Base-by-base conservation (phyloP, 345 rosid genomes). In the Gossypium turneri region DNA sequence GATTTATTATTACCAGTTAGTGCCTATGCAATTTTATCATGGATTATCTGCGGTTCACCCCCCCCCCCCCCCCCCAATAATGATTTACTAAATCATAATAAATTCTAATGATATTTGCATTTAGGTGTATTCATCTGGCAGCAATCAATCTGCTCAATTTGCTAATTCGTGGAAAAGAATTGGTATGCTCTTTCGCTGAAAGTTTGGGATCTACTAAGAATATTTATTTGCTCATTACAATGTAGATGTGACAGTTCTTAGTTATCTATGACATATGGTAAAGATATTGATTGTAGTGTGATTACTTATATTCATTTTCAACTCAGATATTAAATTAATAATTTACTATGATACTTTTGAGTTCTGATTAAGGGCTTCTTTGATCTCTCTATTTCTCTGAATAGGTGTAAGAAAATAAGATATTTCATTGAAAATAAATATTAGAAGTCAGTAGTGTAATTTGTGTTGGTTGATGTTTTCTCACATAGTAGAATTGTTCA, bases 111-210 rank as follows among this genome's bases (percentile, higher is more conserved):
- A n/a, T 45, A 66, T 70, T 72, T 55, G 25, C 17, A 15, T 70
- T 24, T 78, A 94, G 98, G 78, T 90, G 55, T 92, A 88, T 82
- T 86, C 98, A 62, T 86, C 82, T 65, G 90, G 91, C 78, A 94
- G 97, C 88, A 78, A 73, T 61, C 89, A 74, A 70, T 90, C 89
- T 84, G 87, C 89, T 68, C 90, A 81, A 17, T 85, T 78, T 80
- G 76, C 77, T 74, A 72, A 77, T 67, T 68, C 81, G 16, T 94
- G 97, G 97, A 87, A 81, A 83, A 80, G 82, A 81, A 86, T 88
- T 52, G 91, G 94, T 91, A 85, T 43, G 79, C 48, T 67, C 50
- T 53, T 73, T 66, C 72, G 25, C 24, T 67, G 57, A 70, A 24
- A 27, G 52, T 13, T 59, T 75, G 11, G 58, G 74, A 53, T 75